Conservation (phyloP, 1,139 yeast genomes). For the Yamadazyma atlantica region DNA sequence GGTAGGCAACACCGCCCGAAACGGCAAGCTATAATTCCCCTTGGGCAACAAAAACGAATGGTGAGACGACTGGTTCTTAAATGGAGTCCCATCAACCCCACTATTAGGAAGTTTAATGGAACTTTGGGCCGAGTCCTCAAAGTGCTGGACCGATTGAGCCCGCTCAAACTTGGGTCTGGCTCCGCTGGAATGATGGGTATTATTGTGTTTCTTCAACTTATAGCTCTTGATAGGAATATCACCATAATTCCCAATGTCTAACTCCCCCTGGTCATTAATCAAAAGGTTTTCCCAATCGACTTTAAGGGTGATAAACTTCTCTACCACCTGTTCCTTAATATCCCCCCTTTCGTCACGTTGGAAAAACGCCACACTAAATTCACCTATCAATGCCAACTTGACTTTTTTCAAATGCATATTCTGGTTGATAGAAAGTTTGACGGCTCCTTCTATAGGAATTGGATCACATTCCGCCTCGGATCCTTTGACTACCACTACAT, state of each 20-base stretch:
- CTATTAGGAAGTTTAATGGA: conserved; percentile 29
- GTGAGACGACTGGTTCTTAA: conserved; percentile 23
- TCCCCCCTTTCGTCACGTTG: conserved; percentile 38
- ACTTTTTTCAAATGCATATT: conserved; percentile 51
- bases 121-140: conserved; percentile 7
- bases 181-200: conserved; percentile 6
- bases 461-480: conserved; percentile 58
- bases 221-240: conserved; percentile 26
- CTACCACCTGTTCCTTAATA: conserved; percentile 46
- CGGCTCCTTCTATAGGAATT: conserved; percentile 52
- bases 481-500: conserved; percentile 54
- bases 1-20: conserved; percentile 54
- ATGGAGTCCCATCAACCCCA: conserved; percentile 49
- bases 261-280: conserved; percentile 43
- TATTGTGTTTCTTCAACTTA: conserved; percentile 12
- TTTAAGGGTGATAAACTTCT: conserved; percentile 49
- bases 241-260: conserved; percentile 44
- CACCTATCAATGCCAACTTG: conserved; percentile 50
- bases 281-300: conserved; percentile 63
- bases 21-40: conserved; percentile 71
- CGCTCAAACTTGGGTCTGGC: conserved; percentile 20
- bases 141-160: conserved; percentile 20
- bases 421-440: conserved; percentile 55
- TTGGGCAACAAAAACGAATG: conserved; percentile 52
- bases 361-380: conserved; percentile 53